Evolutionary conservation across 2,329 filamentous ascomycete species (phyloP), one percentile per base, ranked within the genome.

Genomic region (Aspergillus ochraceus): DNA sequence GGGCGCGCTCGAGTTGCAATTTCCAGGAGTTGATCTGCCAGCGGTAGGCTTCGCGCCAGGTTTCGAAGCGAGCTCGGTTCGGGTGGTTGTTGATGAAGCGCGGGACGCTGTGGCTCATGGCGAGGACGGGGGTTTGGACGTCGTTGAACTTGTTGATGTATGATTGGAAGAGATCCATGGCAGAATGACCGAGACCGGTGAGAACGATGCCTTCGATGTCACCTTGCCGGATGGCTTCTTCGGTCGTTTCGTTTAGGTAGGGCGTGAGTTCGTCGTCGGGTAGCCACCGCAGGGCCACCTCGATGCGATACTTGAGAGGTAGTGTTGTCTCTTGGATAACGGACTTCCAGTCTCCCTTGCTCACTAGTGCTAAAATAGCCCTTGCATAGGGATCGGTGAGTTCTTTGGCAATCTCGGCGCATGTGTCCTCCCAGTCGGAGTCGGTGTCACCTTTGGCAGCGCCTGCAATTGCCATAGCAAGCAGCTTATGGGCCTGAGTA

Each of bases 21-120:
- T 84, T 83, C 85, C 85, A 88, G 9, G 79, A 79, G 66, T 88
- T 86, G 75, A 88, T 84, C 57, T 84, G 81, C 61, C 79, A 76
- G 59, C 86, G 82, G 69, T 88, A 89, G 4, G 81, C 82, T 60
- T 87, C 83, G 63, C 84, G 84, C 86, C 86, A 88, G 62, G 83
- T 77, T 51, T 82, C 76, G 72, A 84, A 87, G 58, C 82, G 82
- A 0, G 79, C 63, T 61, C 84, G 80, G 64, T 81, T 78, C 49
- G 82, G 76, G 46, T 68, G 59, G 62, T 86, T 83, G 64, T 82
- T 80, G 60, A 88, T 79, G 69, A 86, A 86, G 0, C 83, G 78
- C 0, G 86, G 86, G 52, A 84, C 83, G 0, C 84, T 83, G 64
- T 84, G 81, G 36, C 83, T 83, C 68, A 86, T 83, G 29, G 84